These are phyloP conservation scores for Pythium brassicae DNA, from an alignment of 352 stramenopile species.

Conservation along the genomic window DNA sequence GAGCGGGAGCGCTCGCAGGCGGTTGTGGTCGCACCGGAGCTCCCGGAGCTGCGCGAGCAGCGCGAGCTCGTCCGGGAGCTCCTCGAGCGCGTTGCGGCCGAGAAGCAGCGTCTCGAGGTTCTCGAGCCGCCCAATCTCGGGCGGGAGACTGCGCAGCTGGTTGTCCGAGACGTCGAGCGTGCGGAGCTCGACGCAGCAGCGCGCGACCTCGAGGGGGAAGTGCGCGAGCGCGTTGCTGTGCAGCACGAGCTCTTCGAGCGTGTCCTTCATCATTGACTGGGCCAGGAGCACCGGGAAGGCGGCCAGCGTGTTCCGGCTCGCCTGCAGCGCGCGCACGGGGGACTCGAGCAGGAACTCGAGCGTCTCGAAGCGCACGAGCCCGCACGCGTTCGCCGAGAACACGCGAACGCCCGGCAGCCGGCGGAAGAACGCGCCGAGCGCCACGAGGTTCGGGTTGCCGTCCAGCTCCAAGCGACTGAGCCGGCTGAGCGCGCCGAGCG, in stretches of 20 bases:
- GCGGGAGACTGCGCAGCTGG: constrained; percentile 31
- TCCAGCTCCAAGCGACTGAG: constrained; percentile 35
- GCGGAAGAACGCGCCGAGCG: constrained; percentile 32
- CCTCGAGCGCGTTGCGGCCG: constrained; percentile 32
- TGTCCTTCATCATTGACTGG: constrained; percentile 39
- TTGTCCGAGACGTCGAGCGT: constrained; percentile 49
- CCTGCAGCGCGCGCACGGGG: constrained; percentile 28
- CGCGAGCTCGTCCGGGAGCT: constrained; percentile 36
- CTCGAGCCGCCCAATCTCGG: constrained; percentile 27
- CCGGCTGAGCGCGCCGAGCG: constrained; percentile 26
- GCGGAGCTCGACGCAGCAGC: constrained; percentile 31
- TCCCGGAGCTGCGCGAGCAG: constrained; percentile 28
- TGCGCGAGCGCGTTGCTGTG: constrained; percentile 26
- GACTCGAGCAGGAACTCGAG: constrained; percentile 40
- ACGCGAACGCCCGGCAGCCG: constrained; percentile 21
- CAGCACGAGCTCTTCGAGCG: constrained; percentile 35
- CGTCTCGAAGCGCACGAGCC: constrained; percentile 35
- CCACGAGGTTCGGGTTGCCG: constrained; percentile 31
- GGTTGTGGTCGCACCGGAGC: constrained; percentile 35
- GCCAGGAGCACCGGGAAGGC: constrained; percentile 38
- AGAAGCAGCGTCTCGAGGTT: constrained; percentile 37
- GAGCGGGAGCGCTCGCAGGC: constrained; percentile 28
- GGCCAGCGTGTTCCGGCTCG: constrained; percentile 37
- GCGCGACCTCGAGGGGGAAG: constrained; percentile 38
- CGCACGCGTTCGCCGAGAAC: constrained; percentile 36